Evolutionary conservation across 371 early-diverging fungal genomes (phyloP).

Genomic region (Syncephalastrum contaminatum): DNA sequence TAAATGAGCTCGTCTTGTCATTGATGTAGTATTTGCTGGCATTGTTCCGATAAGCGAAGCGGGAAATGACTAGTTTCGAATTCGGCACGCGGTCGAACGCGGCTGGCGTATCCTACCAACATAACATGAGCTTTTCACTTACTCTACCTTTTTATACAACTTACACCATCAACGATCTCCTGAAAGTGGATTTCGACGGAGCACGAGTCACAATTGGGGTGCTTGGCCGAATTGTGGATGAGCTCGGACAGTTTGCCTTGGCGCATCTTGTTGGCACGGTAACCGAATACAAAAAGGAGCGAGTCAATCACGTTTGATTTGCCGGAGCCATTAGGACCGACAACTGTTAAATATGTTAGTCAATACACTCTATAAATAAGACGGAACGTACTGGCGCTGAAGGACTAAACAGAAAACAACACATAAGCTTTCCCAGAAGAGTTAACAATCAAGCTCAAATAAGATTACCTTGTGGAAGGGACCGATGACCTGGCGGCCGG

Average conservation of each 20-base stretch:
- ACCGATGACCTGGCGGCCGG: slow-evolving; percentile 90
- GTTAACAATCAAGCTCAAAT: too few species aligned
- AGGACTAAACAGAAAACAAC: slow-evolving; percentile 30
- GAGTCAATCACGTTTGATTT: slow-evolving; percentile 99
- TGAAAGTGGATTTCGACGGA: slow-evolving; percentile 96
- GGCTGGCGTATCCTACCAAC: slow-evolving; percentile 56
- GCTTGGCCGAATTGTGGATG: slow-evolving; percentile 91
- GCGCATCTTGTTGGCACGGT: slow-evolving; percentile 98
- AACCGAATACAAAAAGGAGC: slow-evolving; percentile 99
- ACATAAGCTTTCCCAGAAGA: slow-evolving; percentile 20
- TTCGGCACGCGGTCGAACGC: slow-evolving; percentile 65
- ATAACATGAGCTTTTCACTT: neutral
- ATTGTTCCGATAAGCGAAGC: slow-evolving; percentile 77
- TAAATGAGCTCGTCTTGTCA: slow-evolving; percentile 67
- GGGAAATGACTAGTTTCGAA: slow-evolving; percentile 77
- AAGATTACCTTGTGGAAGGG: slow-evolving; percentile 99
- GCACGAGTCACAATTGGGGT: slow-evolving; percentile 71
- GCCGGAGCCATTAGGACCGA: slow-evolving; percentile 99
- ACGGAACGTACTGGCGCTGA: slow-evolving; percentile 41
- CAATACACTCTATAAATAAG: neutral
- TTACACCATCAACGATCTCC: slow-evolving; percentile 80
- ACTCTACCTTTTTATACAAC: neutral
- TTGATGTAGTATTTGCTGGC: slow-evolving; percentile 83
- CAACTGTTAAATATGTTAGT: slow-evolving; percentile 51
- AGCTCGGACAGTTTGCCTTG: slow-evolving; percentile 96